phyloP scores from a whole-genome alignment of 169 alveolate species.

The Cryptosporidium canis region DNA sequence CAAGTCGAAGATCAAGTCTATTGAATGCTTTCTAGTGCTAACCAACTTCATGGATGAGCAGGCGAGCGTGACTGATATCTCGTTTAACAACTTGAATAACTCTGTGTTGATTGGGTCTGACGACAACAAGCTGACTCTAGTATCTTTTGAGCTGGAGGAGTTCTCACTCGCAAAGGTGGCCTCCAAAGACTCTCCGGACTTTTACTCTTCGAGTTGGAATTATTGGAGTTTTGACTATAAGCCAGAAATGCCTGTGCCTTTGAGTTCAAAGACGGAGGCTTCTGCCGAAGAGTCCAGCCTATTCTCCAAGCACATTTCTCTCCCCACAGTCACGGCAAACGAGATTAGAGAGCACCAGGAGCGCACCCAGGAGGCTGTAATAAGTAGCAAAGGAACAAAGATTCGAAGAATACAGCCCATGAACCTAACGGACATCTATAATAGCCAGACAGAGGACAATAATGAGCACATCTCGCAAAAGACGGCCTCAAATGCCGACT shows the following conservation, averaged over 20 bases:
- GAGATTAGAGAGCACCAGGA: slow-evolving; percentile 57
- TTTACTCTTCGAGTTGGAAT: slow-evolving; percentile 23
- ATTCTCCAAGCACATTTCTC: background rate
- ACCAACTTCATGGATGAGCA: slow-evolving; percentile 70
- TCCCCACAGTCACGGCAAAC: slow-evolving; percentile 31
- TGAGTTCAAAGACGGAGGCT: background rate
- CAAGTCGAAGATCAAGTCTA: slow-evolving; percentile 10
- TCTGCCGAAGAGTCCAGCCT: background rate
- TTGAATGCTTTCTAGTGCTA: slow-evolving; percentile 59
- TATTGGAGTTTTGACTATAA: slow-evolving; percentile 33
- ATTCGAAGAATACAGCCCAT: slow-evolving; percentile 59
- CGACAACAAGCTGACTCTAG: slow-evolving; percentile 40
- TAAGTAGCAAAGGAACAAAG: slow-evolving; percentile 47
- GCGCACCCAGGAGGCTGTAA: slow-evolving; percentile 35
- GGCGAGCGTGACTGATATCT: slow-evolving; percentile 60
- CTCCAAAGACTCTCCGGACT: background rate
- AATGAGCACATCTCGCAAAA: background rate
- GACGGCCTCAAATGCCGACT: background rate
- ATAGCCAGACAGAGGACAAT: background rate
- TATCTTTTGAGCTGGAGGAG: slow-evolving; percentile 48
- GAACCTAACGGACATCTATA: slow-evolving; percentile 21
- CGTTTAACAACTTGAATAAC: slow-evolving; percentile 27
- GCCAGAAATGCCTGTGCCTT: slow-evolving; percentile 21
- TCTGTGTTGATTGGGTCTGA: slow-evolving; percentile 57
- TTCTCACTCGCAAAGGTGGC: slow-evolving; percentile 34